These are phyloP conservation scores for Pugionium cornutum DNA, from an alignment of 345 rosid genomes.

Conservation along the genomic window DNA sequence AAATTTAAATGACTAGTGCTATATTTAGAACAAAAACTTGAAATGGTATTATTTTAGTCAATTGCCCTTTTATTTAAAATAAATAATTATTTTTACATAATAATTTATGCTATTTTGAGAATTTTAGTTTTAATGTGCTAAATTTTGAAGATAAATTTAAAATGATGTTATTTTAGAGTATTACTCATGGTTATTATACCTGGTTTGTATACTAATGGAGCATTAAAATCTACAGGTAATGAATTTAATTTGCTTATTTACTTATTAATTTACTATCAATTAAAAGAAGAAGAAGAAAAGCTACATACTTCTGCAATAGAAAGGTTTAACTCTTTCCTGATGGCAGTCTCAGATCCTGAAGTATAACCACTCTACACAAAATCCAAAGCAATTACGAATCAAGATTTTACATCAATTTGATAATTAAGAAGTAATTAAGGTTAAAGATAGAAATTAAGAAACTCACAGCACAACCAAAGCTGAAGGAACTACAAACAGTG, in stretches of 20 bases:
- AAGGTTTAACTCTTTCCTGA: slow-evolving; percentile 57
- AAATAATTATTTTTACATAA: no score
- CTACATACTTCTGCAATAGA: slow-evolving; percentile 51
- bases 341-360: slow-evolving; percentile 56
- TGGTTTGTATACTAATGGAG: background rate
- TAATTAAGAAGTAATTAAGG: background rate
- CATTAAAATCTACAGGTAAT: background rate
- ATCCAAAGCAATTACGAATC: background rate
- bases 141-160: no score
- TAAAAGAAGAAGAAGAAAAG: background rate
- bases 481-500: slow-evolving; percentile 48
- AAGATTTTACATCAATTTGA: background rate
- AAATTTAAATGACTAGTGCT: no score
- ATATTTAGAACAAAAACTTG: no score
- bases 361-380: slow-evolving; percentile 54
- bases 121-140: no score
- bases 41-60: no score
- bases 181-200: no score
- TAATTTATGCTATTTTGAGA: no score
- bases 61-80: no score
- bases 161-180: no score
- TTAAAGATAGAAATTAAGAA: slow-evolving; percentile 2
- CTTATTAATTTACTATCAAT: background rate
- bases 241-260: background rate
- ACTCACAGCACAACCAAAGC: slow-evolving; percentile 50